phyloP scores from a whole-genome alignment of 345 rosid species.

The Kandelia obovata region DNA sequence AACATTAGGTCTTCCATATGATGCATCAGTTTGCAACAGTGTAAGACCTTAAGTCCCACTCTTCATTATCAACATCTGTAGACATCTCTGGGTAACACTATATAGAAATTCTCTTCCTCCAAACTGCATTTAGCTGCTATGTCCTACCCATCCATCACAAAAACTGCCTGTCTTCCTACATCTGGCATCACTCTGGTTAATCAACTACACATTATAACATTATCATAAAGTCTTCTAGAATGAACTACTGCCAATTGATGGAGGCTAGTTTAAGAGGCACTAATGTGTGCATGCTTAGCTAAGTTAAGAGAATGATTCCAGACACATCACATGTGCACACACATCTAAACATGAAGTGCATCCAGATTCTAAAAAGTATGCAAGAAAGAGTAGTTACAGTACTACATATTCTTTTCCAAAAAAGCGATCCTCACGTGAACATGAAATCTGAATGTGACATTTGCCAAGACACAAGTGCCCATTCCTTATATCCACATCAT shows the following conservation, averaged over 20 bases:
- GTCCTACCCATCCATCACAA: too few relatives aligned
- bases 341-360: not conserved
- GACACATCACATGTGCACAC: not conserved
- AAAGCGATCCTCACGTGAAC: too few relatives aligned
- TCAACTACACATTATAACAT: not conserved
- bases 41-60: too few relatives aligned
- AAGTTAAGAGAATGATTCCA: not conserved
- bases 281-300: not conserved
- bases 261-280: not conserved
- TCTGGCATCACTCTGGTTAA: not conserved
- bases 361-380: not conserved
- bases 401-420: too few relatives aligned
- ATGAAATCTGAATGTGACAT: not conserved
- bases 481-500: not conserved
- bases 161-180: not conserved
- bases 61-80: too few relatives aligned
- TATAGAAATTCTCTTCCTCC: too few relatives aligned
- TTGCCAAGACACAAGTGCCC: not conserved
- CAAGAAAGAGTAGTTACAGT: too few relatives aligned
- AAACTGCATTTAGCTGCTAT: too few relatives aligned
- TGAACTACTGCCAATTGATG: not conserved
- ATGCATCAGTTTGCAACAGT: too few relatives aligned
- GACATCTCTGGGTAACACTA: too few relatives aligned
- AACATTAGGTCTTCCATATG: not conserved
- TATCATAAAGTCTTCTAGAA: not conserved